Percentiles rank a stretch among this genome's conserved stretches.
Evolutionary conservation across 805 yeast species (phyloP).

Genomic region (Barnettozyma sucrosica): DNA sequence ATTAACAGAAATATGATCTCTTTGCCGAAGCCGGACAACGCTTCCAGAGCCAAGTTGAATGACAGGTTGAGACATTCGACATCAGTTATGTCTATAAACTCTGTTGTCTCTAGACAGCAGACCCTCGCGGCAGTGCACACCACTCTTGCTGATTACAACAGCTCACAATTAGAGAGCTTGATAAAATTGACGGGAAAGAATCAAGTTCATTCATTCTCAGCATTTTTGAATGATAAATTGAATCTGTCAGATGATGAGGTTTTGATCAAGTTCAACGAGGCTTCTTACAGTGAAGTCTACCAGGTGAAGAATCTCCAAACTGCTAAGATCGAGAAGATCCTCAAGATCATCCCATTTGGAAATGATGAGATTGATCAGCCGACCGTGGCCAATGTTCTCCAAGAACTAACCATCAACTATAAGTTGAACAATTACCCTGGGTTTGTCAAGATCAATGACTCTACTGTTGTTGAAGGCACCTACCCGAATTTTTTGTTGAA

Average conservation of each 20-base stretch:
- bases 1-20: constrained; percentile 39
- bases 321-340: constrained; percentile 29
- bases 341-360: constrained; percentile 51
- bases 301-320: constrained; percentile 24
- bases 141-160: constrained; percentile 27
- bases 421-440: constrained; percentile 37
- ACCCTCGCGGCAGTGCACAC: constrained; percentile 12
- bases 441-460: constrained; percentile 37
- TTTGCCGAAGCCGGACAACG: constrained; percentile 48
- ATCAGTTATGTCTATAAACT: constrained; percentile 39
- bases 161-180: constrained; percentile 28
- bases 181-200: constrained; percentile 32
- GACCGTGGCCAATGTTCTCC: constrained; percentile 36
- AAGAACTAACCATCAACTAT: constrained; percentile 41
- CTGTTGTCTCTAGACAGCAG: constrained; percentile 19
- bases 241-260: constrained; percentile 27
- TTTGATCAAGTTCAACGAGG: constrained; percentile 39
- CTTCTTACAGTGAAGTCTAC: constrained; percentile 42
- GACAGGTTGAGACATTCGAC: constrained; percentile 47
- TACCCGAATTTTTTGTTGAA: constrained; percentile 36
- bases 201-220: constrained; percentile 29
- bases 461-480: constrained; percentile 41
- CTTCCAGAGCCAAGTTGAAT: constrained; percentile 48
- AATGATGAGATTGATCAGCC: constrained; percentile 37
- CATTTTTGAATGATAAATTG: constrained; percentile 22